These are phyloP conservation scores for Diatrype stigma DNA, from an alignment of 2,329 filamentous ascomycete genomes.

Conservation along the genomic window DNA sequence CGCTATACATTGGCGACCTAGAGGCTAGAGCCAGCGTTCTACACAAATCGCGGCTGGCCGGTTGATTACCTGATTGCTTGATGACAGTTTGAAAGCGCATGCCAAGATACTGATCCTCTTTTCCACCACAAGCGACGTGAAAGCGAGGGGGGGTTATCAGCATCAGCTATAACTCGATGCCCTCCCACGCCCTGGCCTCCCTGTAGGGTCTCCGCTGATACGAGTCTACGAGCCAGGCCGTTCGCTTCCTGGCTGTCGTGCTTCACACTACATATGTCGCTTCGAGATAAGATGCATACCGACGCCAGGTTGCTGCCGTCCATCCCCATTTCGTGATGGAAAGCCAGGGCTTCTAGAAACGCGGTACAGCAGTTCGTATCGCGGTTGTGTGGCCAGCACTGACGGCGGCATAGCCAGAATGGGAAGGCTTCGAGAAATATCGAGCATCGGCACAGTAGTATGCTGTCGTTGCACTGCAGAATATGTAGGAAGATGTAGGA, in stretches of 20 bases:
- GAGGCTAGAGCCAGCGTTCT: no score
- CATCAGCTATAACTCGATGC: background rate
- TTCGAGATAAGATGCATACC: background rate
- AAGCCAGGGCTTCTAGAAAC: background rate
- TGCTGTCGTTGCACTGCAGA: slow-evolving; percentile 22
- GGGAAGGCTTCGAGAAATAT: slow-evolving; percentile 28
- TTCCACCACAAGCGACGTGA: background rate
- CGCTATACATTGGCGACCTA: no score
- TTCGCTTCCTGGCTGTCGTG: background rate
- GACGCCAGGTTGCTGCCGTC: no score
- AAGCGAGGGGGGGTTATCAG: background rate
- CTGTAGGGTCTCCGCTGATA: no score
- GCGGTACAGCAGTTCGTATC: background rate
- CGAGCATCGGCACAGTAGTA: slow-evolving; percentile 20
- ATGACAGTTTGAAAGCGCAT: slow-evolving; percentile 1
- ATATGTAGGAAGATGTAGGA: slow-evolving; percentile 9
- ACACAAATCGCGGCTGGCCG: no score
- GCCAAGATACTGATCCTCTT: background rate
- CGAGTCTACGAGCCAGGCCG: background rate
- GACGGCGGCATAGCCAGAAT: slow-evolving; percentile 20
- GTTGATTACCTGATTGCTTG: background rate
- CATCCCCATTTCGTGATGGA: background rate
- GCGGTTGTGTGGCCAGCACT: slow-evolving; percentile 14
- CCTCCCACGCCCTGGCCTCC: no score
- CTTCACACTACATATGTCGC: background rate